phyloP scores from a whole-genome alignment of 768 basidiomycete species.

The Plicaturopsis crispa region DNA sequence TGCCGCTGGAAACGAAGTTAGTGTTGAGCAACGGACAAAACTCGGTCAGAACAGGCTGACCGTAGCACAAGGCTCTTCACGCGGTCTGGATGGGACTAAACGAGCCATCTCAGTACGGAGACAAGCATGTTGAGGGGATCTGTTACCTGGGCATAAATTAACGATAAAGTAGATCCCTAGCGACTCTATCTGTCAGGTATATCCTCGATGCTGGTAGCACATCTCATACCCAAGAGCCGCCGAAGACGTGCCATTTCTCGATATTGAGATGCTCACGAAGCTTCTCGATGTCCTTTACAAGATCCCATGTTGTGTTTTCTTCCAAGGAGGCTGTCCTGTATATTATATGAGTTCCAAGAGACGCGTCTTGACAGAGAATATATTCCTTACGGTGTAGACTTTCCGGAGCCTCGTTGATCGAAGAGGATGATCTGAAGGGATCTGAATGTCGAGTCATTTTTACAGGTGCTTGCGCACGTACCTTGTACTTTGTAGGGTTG shows the following conservation, averaged over 20 bases:
- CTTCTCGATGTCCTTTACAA: conserved; percentile 85
- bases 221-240: conserved; percentile 79
- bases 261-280: conserved; percentile 69
- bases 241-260: conserved; percentile 91
- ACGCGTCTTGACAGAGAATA: not conserved
- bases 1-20: conserved; percentile 45
- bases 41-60: conserved; percentile 24
- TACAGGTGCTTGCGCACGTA: conserved; percentile 20
- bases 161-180: conserved; percentile 78
- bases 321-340: conserved; percentile 63
- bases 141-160: conserved; percentile 78
- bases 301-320: conserved; percentile 92
- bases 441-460: not conserved
- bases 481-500: conserved; percentile 81
- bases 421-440: conserved; percentile 73
- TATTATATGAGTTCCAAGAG: no score
- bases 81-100: conserved; percentile 69
- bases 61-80: conserved; percentile 75
- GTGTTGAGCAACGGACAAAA: not conserved
- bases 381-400: conserved; percentile 67
- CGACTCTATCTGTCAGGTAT: no score
- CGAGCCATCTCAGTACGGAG: not conserved
- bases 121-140: not conserved
- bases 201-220: not conserved
- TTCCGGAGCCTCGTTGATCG: conserved; percentile 87